Evolutionary conservation across 345 rosid species (phyloP).

Genomic region (Lepidium didymum): DNA sequence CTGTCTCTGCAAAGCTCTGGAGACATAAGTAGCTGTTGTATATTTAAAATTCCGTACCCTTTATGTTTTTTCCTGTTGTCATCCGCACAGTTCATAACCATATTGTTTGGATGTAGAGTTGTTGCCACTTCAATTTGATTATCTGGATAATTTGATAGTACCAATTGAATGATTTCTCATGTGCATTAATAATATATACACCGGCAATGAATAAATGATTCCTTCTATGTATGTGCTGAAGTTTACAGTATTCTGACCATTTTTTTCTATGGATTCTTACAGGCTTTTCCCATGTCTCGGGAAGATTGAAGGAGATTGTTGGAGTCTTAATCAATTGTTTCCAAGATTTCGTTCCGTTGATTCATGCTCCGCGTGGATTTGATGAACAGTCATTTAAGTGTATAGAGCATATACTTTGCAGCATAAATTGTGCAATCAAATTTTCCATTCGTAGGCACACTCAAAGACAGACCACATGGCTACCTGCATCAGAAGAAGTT

Average conservation of each 20-base stretch:
- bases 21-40: background rate
- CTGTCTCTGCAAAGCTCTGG: constrained; percentile 2
- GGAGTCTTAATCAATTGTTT: constrained; percentile 61
- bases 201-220: background rate
- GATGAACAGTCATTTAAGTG: constrained; percentile 61
- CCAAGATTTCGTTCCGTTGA: constrained; percentile 54
- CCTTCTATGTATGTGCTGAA: background rate
- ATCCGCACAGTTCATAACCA: background rate
- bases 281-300: constrained; percentile 43
- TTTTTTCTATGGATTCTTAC: constrained; percentile 1
- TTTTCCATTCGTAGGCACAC: constrained; percentile 32
- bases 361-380: constrained; percentile 36
- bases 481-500: constrained; percentile 27
- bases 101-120: background rate
- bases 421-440: constrained; percentile 48
- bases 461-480: constrained; percentile 17
- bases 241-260: background rate
- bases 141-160: background rate
- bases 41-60: background rate
- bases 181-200: background rate
- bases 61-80: background rate
- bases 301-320: constrained; percentile 59
- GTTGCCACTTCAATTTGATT: background rate
- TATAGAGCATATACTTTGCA: constrained; percentile 47
- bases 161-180: background rate